phyloP scores from a whole-genome alignment of 768 basidiomycete species.

The Phaffia tasmanica region DNA sequence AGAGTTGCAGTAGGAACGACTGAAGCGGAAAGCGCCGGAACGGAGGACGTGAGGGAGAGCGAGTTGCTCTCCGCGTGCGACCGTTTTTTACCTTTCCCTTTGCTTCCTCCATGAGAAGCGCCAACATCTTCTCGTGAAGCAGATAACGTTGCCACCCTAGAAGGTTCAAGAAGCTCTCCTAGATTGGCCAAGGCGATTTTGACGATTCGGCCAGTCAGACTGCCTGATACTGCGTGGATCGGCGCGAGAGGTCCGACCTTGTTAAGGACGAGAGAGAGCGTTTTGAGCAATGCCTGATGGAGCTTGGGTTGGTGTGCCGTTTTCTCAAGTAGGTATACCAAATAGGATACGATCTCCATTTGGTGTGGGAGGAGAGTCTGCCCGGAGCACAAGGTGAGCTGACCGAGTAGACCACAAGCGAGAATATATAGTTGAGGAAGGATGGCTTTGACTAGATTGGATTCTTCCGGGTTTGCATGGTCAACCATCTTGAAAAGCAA shows the following conservation, averaged over 20 bases:
- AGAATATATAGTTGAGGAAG: constrained; percentile 23
- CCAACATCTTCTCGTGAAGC: neutral
- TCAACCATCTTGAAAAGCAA: constrained; percentile 45
- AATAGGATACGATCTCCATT: constrained; percentile 44
- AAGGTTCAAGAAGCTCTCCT: constrained; percentile 5
- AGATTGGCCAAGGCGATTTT: constrained; percentile 24
- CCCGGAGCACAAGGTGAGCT: constrained; percentile 15
- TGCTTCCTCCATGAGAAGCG: neutral
- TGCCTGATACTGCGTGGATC: constrained; percentile 13
- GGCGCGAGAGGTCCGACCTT: constrained; percentile 18
- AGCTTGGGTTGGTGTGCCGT: constrained; percentile 34
- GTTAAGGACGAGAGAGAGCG: constrained; percentile 12
- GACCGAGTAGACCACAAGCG: constrained; percentile 18
- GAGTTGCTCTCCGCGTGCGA: constrained; percentile 7
- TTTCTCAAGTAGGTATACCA: constrained; percentile 43
- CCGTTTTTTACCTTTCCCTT: constrained; percentile 25
- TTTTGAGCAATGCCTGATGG: constrained; percentile 34
- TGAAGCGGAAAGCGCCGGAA: neutral
- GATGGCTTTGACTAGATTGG: constrained; percentile 29
- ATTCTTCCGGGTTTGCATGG: constrained; percentile 43
- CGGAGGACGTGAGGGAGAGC: constrained; percentile 14
- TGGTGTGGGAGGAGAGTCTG: constrained; percentile 40
- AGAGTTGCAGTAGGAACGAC: neutral
- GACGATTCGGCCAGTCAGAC: constrained; percentile 10
- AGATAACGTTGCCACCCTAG: constrained; percentile 4